Evolutionary conservation across 2,329 filamentous ascomycete species (phyloP), one percentile per base, ranked within the genome.

Genomic region (Pseudodiploospora longispora): DNA sequence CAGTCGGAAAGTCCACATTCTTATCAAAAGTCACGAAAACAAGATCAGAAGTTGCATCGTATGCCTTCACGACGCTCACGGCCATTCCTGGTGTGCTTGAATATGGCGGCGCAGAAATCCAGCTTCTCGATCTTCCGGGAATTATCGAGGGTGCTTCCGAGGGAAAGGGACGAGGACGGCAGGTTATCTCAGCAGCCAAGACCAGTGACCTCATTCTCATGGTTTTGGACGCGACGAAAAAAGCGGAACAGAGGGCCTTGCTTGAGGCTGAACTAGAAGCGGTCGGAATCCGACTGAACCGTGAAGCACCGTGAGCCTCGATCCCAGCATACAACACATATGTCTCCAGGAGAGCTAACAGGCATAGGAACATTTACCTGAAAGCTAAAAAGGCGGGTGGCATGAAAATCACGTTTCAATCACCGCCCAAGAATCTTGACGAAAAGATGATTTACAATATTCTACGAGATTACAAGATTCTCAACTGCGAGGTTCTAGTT

Each of bases 401-500:
- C 48, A 93, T 98, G 87, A 98, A 98, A 68, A 96, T 98, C 61
- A 97, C 87, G 10, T 98, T 98, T 68, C 83, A 89, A 59, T 69
- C 80, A 4, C 85, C 93, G 3, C 91, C 93, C 4, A 97, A 97
- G 65, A 70, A 85, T 48, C 73, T 98, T 47, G 93, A 98, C 66
- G 91, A 98, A 66, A 96, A 94, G 71, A 95, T 98, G 87, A 75
- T 98, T 47, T 95, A 84, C 74, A 96, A 95, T 70, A 96, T 98
- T 60, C 75, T 98, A 41, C 85, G 88, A 54, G 93, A 98, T 74
- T 98, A 98, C 80, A 96, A 96, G 72, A 89, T 98, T 56, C 79
- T 98, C 48, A 98, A 98, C 71, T 93, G 86, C 67, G 93, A 98
- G 65, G 90, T 98, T 1, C 78, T 98, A 27, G 81, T 98, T 10